Evolutionary conservation across 257 asterid species (phyloP), one percentile per base, ranked within the genome.

Genomic region (Forsythia viridissima): DNA sequence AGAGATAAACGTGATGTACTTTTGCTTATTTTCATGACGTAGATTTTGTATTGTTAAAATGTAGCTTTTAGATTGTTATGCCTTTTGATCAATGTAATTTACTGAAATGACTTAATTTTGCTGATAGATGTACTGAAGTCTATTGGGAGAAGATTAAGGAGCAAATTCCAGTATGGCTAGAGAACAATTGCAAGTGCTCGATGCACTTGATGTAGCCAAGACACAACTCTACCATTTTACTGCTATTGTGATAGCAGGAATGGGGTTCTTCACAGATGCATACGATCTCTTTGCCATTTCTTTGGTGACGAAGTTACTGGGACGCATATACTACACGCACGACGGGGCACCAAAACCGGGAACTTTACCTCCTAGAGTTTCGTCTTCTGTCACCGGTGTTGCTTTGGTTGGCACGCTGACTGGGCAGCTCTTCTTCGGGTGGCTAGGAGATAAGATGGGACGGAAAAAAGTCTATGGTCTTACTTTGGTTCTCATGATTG

Each of bases 361-460:
- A 0, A 77, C 77, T 2, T 71, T 90, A 1, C 93, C 95, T 0
- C 93, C 89, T 0, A 12, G 1, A 1, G 86, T 90, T 13, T 69
- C 89, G 6, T 68, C 92, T 24, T 84, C 95, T 0, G 93, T 90
- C 65, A 85, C 87, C 0, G 93, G 92, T 6, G 92, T 90, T 2
- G 97, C 97, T 43, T 81, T 92, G 8, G 90, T 87, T 52, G 97
- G 95, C 24, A 89, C 94, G 59, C 83, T 92, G 0, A 63, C 57
- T 18, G 97, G 97, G 0, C 97, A 90, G 40, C 85, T 92, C 51
- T 90, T 92, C 79, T 92, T 92, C 48, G 97, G 97, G 2, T 89
- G 95, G 97, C 90, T 92, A 7, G 97, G 93, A 0, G 97, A 92
- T 75, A 92, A 90, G 59, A 80, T 92, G 90, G 94, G 97, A 0